phyloP scores from a whole-genome alignment of 495 filamentous ascomycete species.

The Penicillium waksmanii region DNA sequence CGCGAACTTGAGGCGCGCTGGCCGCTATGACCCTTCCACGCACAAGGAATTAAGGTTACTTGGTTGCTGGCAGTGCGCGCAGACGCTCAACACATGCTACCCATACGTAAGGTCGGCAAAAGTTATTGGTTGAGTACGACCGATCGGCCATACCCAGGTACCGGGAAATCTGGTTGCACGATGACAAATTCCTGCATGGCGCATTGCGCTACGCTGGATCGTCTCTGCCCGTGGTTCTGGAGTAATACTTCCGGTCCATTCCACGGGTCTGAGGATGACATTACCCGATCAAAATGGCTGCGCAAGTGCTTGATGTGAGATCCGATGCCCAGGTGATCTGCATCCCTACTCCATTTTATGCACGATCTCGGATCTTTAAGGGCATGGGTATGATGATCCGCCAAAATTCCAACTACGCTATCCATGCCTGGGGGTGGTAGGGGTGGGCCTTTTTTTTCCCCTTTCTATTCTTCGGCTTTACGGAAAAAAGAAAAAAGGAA shows the following conservation, averaged over 20 bases:
- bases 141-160: conserved; percentile 19
- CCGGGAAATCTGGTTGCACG: conserved; percentile 22
- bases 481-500: no score
- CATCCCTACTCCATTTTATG: conserved; percentile 36
- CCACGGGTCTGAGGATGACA: conserved; percentile 6
- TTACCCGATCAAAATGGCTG: conserved; percentile 4
- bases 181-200: conserved; percentile 29
- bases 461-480: background rate
- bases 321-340: conserved; percentile 40
- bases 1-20: background rate
- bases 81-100: background rate
- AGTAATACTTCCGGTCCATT: conserved; percentile 20
- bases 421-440: conserved; percentile 5
- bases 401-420: conserved; percentile 11
- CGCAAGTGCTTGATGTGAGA: conserved; percentile 17
- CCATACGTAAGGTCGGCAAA: background rate
- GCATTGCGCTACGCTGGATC: conserved; percentile 10
- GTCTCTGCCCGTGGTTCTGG: conserved; percentile 11
- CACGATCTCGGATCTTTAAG: conserved; percentile 34
- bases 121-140: background rate
- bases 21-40: background rate
- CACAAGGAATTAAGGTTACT: conserved; percentile 9
- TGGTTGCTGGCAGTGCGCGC: background rate
- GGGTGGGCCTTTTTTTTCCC: conserved; percentile 3
- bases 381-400: conserved; percentile 21